Percentiles rank a stretch among this genome's conserved stretches.
Conservation (phyloP, 1,284 basidiomycete species). For the Trichosporon faecale region DNA sequence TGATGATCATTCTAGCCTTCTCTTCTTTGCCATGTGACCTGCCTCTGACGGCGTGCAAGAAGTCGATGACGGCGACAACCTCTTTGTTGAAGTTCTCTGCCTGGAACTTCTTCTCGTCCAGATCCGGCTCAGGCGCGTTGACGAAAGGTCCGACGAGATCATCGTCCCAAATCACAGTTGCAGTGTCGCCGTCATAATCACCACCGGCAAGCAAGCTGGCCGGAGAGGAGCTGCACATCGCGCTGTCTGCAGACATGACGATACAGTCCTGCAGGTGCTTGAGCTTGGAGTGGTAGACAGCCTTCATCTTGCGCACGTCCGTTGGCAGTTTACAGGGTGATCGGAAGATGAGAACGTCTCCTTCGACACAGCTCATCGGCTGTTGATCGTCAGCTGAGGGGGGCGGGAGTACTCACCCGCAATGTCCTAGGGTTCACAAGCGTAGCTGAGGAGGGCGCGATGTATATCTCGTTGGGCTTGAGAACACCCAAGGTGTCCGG, state of each 20-base stretch:
- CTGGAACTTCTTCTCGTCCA: constrained; percentile 33
- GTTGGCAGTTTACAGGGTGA: constrained; percentile 46
- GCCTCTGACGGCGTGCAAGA: constrained; percentile 26
- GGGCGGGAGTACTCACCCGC: constrained; percentile 10
- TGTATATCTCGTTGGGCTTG: constrained; percentile 38
- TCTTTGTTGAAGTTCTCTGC: constrained; percentile 39
- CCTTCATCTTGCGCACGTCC: constrained; percentile 38
- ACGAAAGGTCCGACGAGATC: constrained; percentile 32
- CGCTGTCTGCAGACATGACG: constrained; percentile 37
- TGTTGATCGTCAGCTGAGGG: not conserved
- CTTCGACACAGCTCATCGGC: constrained; percentile 30
- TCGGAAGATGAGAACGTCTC: constrained; percentile 34
- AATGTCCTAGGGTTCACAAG: constrained; percentile 29
- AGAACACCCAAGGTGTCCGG: constrained; percentile 38
- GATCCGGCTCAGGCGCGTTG: constrained; percentile 26
- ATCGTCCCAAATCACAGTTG: constrained; percentile 35
- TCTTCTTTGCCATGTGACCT: constrained; percentile 7
- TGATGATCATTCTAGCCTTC: constrained; percentile 25
- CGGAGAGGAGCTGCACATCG: constrained; percentile 35
- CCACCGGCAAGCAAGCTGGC: constrained; percentile 44
- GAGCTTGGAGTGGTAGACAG: constrained; percentile 37
- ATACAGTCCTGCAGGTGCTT: constrained; percentile 40
- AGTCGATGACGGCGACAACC: constrained; percentile 32
- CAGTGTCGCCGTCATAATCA: constrained; percentile 47
- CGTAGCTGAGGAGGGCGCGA: constrained; percentile 27